Conservation (phyloP, 1,284 basidiomycete genomes). For the Microbotryum scabiosae region DNA sequence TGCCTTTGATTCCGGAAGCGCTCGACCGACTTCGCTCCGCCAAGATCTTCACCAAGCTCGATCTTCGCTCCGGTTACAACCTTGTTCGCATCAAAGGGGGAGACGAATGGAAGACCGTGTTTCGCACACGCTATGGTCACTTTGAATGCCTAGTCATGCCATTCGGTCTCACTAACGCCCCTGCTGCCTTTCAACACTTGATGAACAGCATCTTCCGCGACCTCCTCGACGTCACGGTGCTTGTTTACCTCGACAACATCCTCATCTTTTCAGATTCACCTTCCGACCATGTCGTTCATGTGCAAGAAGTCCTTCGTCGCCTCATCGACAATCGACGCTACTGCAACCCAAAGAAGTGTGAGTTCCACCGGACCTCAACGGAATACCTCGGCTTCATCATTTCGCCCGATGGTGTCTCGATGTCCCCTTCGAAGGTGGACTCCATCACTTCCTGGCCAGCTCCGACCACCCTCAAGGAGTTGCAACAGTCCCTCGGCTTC, state of each 20-base stretch:
- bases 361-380: conserved; percentile 26
- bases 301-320: conserved; percentile 39
- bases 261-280: conserved; percentile 43
- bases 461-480: conserved; percentile 37
- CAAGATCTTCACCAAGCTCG: conserved; percentile 38
- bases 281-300: conserved; percentile 39
- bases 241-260: conserved; percentile 40
- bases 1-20: conserved; percentile 43
- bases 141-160: conserved; percentile 44
- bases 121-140: conserved; percentile 40
- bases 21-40: conserved; percentile 38
- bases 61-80: conserved; percentile 37
- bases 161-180: conserved; percentile 44
- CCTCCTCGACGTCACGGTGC: conserved; percentile 33
- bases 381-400: conserved; percentile 47
- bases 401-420: conserved; percentile 36
- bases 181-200: conserved; percentile 40
- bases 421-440: conserved; percentile 45
- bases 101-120: conserved; percentile 41
- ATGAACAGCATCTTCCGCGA: conserved; percentile 37
- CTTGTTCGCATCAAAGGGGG: conserved; percentile 34
- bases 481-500: conserved; percentile 42
- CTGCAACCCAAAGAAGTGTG: conserved; percentile 13
- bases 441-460: conserved; percentile 42
- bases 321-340: conserved; percentile 32